Conservation (phyloP, 2,329 filamentous ascomycete species). For the Phoma sp. region DNA sequence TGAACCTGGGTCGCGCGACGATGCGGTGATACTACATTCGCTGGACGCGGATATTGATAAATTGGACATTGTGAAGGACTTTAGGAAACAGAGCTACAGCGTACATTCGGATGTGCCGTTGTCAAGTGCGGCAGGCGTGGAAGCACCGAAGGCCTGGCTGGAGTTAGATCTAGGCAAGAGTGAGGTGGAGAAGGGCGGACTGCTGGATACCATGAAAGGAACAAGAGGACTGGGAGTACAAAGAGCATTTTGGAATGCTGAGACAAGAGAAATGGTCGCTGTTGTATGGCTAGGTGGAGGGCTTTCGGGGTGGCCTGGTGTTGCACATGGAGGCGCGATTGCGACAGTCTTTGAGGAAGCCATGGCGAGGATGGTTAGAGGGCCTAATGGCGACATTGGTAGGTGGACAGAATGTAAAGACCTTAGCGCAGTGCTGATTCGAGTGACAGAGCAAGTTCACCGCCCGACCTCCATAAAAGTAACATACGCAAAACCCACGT, state of each 20-base stretch:
- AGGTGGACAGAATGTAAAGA: conserved; percentile 3
- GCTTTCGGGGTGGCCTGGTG: conserved; percentile 72
- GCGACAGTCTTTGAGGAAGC: conserved; percentile 75
- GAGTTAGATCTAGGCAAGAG: conserved; percentile 40
- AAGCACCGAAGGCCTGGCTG: conserved; percentile 38
- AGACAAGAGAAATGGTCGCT: conserved; percentile 64
- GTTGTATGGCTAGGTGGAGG: conserved; percentile 74
- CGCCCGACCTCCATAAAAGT: conserved; percentile 55
- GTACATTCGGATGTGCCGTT: conserved; percentile 34
- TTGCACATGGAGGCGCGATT: conserved; percentile 74
- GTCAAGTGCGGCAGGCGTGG: conserved; percentile 21
- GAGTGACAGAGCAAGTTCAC: conserved; percentile 33
- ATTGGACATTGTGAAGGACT: conserved; percentile 42
- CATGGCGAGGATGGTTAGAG: conserved; percentile 70
- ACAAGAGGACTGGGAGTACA: conserved; percentile 58
- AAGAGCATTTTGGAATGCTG: conserved; percentile 69
- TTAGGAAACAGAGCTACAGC: conserved; percentile 39
- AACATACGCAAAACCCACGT: conserved; percentile 68
- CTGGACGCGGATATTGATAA: conserved; percentile 37
- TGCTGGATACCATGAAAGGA: conserved; percentile 46
- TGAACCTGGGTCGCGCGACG: conserved; percentile 37
- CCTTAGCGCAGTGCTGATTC: not conserved
- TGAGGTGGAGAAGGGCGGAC: conserved; percentile 28
- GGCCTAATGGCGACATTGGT: conserved; percentile 48
- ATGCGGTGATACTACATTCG: conserved; percentile 36